Evolutionary conservation across 352 stramenopile species (phyloP), one percentile per base, ranked within the genome.

Genomic region (Achlya hypogyna): DNA sequence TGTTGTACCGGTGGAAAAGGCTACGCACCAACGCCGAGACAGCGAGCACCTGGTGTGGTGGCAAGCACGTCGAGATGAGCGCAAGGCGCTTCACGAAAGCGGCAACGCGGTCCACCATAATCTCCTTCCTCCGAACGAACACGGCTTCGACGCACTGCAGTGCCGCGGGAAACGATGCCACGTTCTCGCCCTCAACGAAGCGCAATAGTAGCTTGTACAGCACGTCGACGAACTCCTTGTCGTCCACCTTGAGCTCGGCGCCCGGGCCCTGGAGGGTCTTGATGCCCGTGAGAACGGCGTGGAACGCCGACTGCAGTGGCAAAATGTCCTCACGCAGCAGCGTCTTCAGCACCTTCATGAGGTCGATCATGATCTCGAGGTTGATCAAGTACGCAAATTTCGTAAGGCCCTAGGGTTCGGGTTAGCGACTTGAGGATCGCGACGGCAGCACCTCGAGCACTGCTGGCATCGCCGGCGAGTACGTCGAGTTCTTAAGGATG

Each of bases 341-440:
- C 27, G 89, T 76, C 74, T 98, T 98, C 28, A 99, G 81, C 42
- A 98, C 89, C 65, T 93, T 96, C 63, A 99, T 79, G 51, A 99
- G 71, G 72, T 99, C 93, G 28, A 97, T 89, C 76, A 99, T 96
- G 38, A 97, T 98, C 75, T 99, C 95, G n/a, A 99, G 79, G 72
- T 99, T 98, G 65, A 99, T 98, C 10, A 99, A 67, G 80, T 98
- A 97, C 18, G 92, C 93, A 80, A 96, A 98, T 70, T 98, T 98
- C 43, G 89, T 84, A 45, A 98, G 79, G 1, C 96, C 96, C 54
- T 88, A 42, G 4, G 10, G 10, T 40, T 49, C 4, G 34, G 14
- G 6, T 42, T 42, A 42, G 34, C 34, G 14, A 16, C 6, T 42
- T 14, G n/a, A 28, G 43, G 43, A 27, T 27, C 5, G 43, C 5